Evolutionary conservation across 1,284 basidiomycete genomes (phyloP).

Genomic region (Puccinia sorghi): DNA sequence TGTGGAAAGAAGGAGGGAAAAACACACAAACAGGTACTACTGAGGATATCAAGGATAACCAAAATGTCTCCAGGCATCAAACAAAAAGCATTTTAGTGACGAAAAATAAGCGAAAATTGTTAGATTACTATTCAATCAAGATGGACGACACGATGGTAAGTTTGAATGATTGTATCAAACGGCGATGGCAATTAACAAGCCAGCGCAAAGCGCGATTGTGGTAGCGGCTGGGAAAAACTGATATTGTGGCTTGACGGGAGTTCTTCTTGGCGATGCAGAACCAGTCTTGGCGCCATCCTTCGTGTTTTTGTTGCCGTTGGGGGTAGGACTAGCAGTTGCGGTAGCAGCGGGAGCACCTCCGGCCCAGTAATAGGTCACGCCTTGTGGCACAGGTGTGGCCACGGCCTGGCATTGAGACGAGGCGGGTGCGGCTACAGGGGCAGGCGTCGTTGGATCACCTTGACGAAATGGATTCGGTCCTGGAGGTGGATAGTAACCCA

Average conservation of each 20-base stretch:
- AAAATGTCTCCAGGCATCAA: background rate
- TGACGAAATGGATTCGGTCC: constrained; percentile 55
- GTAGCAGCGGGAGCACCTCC: constrained; percentile 46
- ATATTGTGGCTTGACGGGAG: background rate
- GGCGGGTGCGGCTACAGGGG: constrained; percentile 53
- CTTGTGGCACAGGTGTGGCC: constrained; percentile 52
- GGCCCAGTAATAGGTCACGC: constrained; percentile 56
- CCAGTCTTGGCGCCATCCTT: constrained; percentile 7
- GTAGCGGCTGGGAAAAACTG: background rate
- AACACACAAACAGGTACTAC: no score
- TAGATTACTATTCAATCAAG: no score
- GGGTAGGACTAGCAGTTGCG: constrained; percentile 23
- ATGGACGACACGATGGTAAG: no score
- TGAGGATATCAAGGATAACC: no score
- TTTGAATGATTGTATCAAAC: background rate
- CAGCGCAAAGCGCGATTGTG: constrained; percentile 10
- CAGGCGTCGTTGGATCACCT: constrained; percentile 53
- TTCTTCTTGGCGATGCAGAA: background rate
- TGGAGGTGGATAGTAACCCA: constrained; percentile 54
- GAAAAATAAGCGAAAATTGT: background rate
- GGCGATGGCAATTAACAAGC: background rate
- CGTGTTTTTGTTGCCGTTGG: background rate
- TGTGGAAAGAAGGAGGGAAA: no score
- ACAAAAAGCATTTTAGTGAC: background rate
- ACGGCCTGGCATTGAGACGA: constrained; percentile 53